Conservation (phyloP, 2,329 filamentous ascomycete genomes). For the Trichothecium roseum region DNA sequence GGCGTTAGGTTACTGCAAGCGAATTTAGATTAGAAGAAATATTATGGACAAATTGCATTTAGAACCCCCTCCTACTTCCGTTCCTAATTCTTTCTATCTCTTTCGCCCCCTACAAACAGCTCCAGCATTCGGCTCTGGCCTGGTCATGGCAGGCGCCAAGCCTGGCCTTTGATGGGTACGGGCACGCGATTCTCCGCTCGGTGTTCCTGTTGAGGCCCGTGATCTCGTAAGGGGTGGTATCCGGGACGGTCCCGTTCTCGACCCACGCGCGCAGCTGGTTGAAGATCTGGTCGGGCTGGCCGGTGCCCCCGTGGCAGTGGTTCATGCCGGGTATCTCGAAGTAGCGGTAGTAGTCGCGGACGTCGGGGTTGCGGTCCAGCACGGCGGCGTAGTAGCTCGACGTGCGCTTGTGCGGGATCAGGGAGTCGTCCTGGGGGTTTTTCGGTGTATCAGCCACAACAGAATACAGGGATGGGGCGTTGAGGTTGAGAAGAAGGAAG, state of each 20-base stretch:
- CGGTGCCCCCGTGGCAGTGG: slow-evolving; percentile 17
- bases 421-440: slow-evolving; percentile 1
- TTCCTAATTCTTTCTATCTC: no score
- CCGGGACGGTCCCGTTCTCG: slow-evolving; percentile 9
- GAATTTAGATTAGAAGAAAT: neutral
- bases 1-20: no score
- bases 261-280: slow-evolving; percentile 8
- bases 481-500: no score
- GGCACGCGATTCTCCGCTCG: no score
- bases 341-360: slow-evolving; percentile 19
- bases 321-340: slow-evolving; percentile 21
- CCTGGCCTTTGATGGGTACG: no score
- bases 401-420: slow-evolving; percentile 4
- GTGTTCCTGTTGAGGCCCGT: neutral
- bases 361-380: slow-evolving; percentile 5
- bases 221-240: neutral
- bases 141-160: no score
- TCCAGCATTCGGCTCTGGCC: no score
- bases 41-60: no score
- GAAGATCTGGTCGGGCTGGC: slow-evolving; percentile 4
- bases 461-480: no score
- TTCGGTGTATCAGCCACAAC: no score
- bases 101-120: no score
- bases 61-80: no score
- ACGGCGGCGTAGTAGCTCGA: slow-evolving; percentile 17